These are phyloP conservation scores for Cucurbita argyrosperma DNA, from an alignment of 306 rosid species.

Conservation along the genomic window DNA sequence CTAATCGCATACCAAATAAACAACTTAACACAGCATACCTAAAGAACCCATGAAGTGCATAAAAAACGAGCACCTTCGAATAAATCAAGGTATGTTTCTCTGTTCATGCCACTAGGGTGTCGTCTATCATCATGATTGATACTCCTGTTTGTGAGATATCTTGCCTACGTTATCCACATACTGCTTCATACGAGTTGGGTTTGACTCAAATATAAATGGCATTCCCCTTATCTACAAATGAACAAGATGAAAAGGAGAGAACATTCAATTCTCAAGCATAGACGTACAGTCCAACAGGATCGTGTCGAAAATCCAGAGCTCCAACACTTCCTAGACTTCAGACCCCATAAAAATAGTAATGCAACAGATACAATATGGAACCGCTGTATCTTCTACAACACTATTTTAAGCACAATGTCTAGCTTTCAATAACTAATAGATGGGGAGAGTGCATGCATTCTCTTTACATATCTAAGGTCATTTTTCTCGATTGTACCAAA, in stretches of 20 bases:
- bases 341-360: background rate
- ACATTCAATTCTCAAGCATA: background rate
- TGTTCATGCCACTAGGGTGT: conserved; percentile 14
- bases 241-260: background rate
- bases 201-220: conserved; percentile 62
- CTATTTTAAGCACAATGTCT: background rate
- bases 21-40: background rate
- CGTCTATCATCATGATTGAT: conserved; percentile 16
- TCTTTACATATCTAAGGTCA: background rate
- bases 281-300: background rate
- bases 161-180: conserved; percentile 34
- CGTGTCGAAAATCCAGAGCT: background rate
- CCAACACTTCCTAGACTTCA: background rate
- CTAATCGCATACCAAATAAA: background rate
- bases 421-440: background rate
- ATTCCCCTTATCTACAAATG: conserved; percentile 66
- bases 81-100: background rate
- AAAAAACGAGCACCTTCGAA: conserved; percentile 28
- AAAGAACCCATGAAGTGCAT: conserved; percentile 37
- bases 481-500: background rate
- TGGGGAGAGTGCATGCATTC: background rate
- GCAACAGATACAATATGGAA: background rate
- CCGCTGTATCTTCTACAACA: background rate
- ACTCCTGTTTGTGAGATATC: conserved; percentile 16
- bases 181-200: conserved; percentile 38